Conservation (phyloP, 331 rosid species). For the Quercus tomentella region DNA sequence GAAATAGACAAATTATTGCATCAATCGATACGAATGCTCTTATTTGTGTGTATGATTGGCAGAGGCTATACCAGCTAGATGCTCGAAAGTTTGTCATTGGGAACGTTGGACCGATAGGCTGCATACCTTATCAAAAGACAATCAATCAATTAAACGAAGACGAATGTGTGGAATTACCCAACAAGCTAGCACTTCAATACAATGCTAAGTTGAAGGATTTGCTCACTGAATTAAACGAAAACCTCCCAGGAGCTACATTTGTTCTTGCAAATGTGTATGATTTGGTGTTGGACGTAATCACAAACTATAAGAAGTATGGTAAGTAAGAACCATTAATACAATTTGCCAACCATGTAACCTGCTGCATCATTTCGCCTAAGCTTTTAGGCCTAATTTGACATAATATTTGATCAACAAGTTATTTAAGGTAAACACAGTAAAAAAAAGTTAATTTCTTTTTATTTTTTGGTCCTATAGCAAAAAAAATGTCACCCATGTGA, state of each 20-base stretch:
- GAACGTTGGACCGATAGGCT: slow-evolving; percentile 88
- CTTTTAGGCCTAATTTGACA: too few relatives aligned
- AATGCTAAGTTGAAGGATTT: slow-evolving; percentile 73
- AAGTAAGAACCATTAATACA: background rate
- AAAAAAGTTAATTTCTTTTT: too few relatives aligned
- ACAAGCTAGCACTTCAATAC: slow-evolving; percentile 72
- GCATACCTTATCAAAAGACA: slow-evolving; percentile 89
- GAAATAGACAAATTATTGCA: too few relatives aligned
- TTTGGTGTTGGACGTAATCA: slow-evolving; percentile 58
- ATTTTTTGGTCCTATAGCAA: too few relatives aligned
- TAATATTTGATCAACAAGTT: too few relatives aligned
- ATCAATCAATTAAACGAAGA: slow-evolving; percentile 67
- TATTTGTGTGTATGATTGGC: background rate
- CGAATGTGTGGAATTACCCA: slow-evolving; percentile 87
- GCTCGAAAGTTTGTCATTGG: slow-evolving; percentile 81
- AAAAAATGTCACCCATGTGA: too few relatives aligned
- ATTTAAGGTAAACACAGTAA: too few relatives aligned
- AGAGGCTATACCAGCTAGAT: slow-evolving; percentile 83
- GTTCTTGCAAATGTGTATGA: slow-evolving; percentile 82
- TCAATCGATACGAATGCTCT: too few relatives aligned
- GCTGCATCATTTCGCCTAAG: too few relatives aligned
- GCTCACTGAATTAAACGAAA: slow-evolving; percentile 56
- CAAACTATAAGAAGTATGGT: slow-evolving; percentile 70
- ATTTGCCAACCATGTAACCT: too few relatives aligned
- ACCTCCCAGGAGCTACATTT: slow-evolving; percentile 71